Evolutionary conservation across 352 stramenopile species (phyloP), one percentile per base, ranked within the genome.

Genomic region (Phytophthora nicotianae): DNA sequence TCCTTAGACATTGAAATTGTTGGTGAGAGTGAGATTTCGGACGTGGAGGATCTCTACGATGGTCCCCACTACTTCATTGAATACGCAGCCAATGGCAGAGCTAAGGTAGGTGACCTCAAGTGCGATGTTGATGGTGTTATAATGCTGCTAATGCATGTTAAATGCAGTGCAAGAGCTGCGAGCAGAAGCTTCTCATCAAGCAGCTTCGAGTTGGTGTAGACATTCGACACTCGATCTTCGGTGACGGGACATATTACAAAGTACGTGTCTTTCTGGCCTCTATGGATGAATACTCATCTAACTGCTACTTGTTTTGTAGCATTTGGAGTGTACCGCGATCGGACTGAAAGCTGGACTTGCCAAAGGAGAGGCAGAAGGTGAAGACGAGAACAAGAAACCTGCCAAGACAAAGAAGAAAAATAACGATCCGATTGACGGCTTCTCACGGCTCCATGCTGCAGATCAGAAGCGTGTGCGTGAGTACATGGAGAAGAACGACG

Each of bases 241-340:
- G 86, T 10, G 65, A 82, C 37, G 91, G 78, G 0, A 91, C 72
- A 19, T 95, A 95, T 50, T 93, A 81, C 58, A 95, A 95, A 72
- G 86, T 92, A 65, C 10, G 56, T 58, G n/a, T 43, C 6, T n/a
- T n/a, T n/a, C n/a, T n/a, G n/a, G 29, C 6, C 9, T 8, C 27
- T 50, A 32, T 16, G n/a, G n/a, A n/a, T n/a, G n/a, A n/a, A n/a
- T n/a, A 47, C 20, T 51, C 24, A 46, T 65, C 20, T 65, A 37
- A 58, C 6, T 6, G 26, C 0, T 58, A 10, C 42, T 50, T 48
- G 17, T 1, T 54, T 53, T 5, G 13, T 40, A 81, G 73, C 73
- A 81, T 14, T 43, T 81, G 45, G 65, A 76, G 29, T 81, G 73
- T 35, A 70, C 70, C 29, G 46, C 38, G 16, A 68, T 74, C 46